These are phyloP conservation scores for Colletotrichum sidae DNA, from an alignment of 2,329 filamentous ascomycete species.

Conservation along the genomic window DNA sequence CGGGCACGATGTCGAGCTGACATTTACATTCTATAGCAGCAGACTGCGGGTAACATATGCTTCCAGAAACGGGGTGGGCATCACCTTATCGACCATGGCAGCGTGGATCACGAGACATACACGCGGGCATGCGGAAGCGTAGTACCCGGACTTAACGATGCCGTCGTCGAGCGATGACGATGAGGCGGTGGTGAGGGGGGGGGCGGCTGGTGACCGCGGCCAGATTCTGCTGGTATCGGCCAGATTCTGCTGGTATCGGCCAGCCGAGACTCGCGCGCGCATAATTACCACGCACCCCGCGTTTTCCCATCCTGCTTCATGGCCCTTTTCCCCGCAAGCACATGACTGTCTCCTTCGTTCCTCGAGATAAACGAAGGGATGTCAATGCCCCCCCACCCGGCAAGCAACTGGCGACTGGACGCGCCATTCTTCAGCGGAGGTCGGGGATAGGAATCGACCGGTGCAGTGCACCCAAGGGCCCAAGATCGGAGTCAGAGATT, in stretches of 20 bases:
- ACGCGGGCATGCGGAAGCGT: background rate
- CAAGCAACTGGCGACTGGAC: too few species aligned
- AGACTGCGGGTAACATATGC: background rate
- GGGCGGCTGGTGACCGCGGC: background rate
- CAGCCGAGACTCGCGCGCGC: background rate
- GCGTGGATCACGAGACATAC: background rate
- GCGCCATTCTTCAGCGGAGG: too few species aligned
- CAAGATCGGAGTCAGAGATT: too few species aligned
- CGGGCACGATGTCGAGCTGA: background rate
- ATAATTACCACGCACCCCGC: background rate
- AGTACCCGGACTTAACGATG: constrained; percentile 1
- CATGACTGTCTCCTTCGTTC: background rate
- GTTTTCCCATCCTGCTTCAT: background rate
- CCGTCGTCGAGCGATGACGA: constrained; percentile 12
- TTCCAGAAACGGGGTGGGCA: background rate
- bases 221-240: constrained; percentile 7
- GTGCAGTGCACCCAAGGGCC: too few species aligned
- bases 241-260: constrained; percentile 9
- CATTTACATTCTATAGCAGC: background rate
- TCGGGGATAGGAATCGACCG: too few species aligned
- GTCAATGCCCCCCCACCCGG: background rate
- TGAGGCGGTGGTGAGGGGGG: background rate
- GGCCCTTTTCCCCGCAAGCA: constrained; percentile 15
- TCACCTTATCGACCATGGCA: too few species aligned
- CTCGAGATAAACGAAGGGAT: background rate